Evolutionary conservation across 2,329 filamentous ascomycete species (phyloP), one percentile per base, ranked within the genome.

Genomic region (Fusarium sp.): DNA sequence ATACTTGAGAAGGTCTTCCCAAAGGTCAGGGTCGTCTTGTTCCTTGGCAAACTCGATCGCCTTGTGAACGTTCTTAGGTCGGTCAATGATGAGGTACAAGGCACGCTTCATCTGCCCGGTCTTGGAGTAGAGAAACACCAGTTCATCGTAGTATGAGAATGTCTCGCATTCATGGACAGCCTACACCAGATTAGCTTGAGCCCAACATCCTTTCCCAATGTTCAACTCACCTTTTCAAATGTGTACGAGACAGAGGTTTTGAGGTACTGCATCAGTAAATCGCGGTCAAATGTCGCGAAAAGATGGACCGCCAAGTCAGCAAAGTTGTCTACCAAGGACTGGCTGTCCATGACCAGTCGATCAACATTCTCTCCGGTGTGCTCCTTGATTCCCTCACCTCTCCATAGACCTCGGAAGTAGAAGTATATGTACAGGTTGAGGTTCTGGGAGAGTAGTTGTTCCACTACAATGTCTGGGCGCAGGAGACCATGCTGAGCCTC

Each of bases 71-170:
- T 99, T 94, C 68, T 92, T 92, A 6, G 99, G 88, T n/a, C 95
- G 92, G 78, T 97, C 95, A 72, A 98, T 97, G 79, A 99, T 98
- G 61, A 99, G 89, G 78, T 93, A 95, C 4, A 99, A 86, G 0
- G 97, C 97, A 14, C 94, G 92, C 82, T 98, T 97, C 77, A 95
- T 97, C 82, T 98, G 92, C 0, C 97, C 97, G 0, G 95, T 98
- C 82, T 98, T 98, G 70, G 95, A 97, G 78, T 98, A 93, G 2
- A 99, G 90, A 79, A 97, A 97, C 16, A 99, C 96, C n/a, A 98
- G 89, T 81, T 99, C 97, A 41, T 95, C 93, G 57, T 97, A 93
- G 82, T 94, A 98, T 75, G 93, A 91, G 75, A 90, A 89, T 16
- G 88, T 85, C 82, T 98, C 95, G 80, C 97, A 99, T 78, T 97